Evolutionary conservation across 495 filamentous ascomycete species (phyloP).

Genomic region (Acidiella bohemica): DNA sequence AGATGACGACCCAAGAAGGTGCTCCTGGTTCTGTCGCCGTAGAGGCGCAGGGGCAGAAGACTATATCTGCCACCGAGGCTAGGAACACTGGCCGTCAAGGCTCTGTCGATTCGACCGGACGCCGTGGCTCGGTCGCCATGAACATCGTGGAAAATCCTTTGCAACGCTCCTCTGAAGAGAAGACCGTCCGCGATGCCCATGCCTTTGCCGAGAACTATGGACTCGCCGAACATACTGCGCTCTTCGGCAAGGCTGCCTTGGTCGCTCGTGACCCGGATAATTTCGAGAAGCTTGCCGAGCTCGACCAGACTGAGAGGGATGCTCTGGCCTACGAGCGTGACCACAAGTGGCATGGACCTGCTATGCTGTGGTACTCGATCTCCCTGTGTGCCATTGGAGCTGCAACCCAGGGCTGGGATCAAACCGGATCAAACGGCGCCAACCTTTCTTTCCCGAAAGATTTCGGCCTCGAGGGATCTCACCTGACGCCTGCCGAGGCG

Average conservation of each 20-base stretch:
- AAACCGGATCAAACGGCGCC: slow-evolving; percentile 62
- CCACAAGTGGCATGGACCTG: slow-evolving; percentile 53
- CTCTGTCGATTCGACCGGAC: background rate
- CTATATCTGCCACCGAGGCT: too few relatives aligned
- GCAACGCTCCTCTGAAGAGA: slow-evolving; percentile 28
- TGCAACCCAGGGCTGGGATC: slow-evolving; percentile 56
- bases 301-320: slow-evolving; percentile 40
- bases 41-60: too few relatives aligned
- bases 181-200: slow-evolving; percentile 29
- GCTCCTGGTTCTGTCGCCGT: too few relatives aligned
- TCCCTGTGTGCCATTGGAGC: slow-evolving; percentile 57
- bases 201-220: slow-evolving; percentile 29
- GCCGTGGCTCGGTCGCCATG: slow-evolving; percentile 22
- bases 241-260: slow-evolving; percentile 40
- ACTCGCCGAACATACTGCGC: slow-evolving; percentile 32
- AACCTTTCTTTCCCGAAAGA: slow-evolving; percentile 48
- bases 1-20: too few relatives aligned
- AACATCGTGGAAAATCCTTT: slow-evolving; percentile 36
- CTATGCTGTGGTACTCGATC: slow-evolving; percentile 54
- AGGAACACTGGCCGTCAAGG: too few relatives aligned
- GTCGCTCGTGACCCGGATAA: slow-evolving; percentile 46
- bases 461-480: slow-evolving; percentile 36
- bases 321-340: slow-evolving; percentile 44
- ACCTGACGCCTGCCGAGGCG: too few relatives aligned
- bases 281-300: slow-evolving; percentile 41